phyloP scores from a whole-genome alignment of 257 asterid genomes.

The Thymus mandschuricus region DNA sequence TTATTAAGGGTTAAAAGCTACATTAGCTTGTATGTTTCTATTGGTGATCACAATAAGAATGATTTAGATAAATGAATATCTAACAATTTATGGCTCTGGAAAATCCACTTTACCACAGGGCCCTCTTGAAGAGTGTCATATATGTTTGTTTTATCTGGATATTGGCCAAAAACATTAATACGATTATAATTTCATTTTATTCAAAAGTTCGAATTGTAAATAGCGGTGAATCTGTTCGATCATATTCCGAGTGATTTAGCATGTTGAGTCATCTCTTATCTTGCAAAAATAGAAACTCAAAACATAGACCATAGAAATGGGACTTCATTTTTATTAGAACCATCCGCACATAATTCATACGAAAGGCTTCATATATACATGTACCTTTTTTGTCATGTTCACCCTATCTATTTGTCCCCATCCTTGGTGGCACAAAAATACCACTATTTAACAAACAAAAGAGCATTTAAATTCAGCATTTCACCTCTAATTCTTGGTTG shows the following conservation, averaged over 20 bases:
- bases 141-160: no score
- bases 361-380: slow-evolving; percentile 22
- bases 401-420: slow-evolving; percentile 25
- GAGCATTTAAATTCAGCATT: slow-evolving; percentile 11
- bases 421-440: slow-evolving; percentile 20
- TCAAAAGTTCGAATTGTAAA: no score
- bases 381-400: slow-evolving; percentile 19
- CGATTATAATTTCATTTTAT: no score
- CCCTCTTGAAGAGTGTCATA: no score
- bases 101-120: no score
- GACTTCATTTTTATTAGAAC: slow-evolving; percentile 16
- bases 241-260: no score
- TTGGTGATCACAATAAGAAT: slow-evolving; percentile 16
- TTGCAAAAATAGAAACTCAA: no score
- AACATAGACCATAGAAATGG: no score
- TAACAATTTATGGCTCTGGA: neutral
- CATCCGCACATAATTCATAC: slow-evolving; percentile 19
- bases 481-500: slow-evolving; percentile 42
- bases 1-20: slow-evolving; percentile 19
- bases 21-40: slow-evolving; percentile 10
- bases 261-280: no score
- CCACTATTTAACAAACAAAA: slow-evolving; percentile 28
- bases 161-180: no score
- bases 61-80: slow-evolving; percentile 8
- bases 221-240: no score